Conservation (phyloP, 176 grass and related monocot species). For the Rhipidocladum racemiflorum region DNA sequence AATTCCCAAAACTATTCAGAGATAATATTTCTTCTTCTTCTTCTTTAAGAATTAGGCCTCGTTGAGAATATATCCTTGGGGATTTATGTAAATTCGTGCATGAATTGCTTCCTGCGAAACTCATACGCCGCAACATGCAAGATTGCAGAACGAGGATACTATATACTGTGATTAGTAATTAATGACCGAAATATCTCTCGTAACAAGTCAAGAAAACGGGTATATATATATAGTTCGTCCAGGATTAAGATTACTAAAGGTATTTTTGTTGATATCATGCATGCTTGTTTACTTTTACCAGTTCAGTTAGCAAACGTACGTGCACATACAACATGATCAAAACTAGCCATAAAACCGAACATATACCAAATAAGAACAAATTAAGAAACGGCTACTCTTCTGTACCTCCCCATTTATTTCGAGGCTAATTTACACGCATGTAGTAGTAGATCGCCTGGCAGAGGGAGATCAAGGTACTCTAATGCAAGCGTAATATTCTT, state of each 20-base stretch:
- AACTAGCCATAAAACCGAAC: background rate
- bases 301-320: background rate
- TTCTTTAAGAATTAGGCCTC: too few relatives aligned
- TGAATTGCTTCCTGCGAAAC: too few relatives aligned
- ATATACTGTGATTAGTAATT: too few relatives aligned
- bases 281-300: background rate
- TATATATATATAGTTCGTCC: too few relatives aligned
- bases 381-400: background rate
- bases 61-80: too few relatives aligned
- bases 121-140: too few relatives aligned
- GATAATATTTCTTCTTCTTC: too few relatives aligned
- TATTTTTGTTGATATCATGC: background rate
- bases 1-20: too few relatives aligned
- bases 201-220: background rate
- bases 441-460: background rate
- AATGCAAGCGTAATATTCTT: background rate
- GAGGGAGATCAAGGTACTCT: background rate
- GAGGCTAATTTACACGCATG: conserved; percentile 7
- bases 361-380: background rate
- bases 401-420: background rate
- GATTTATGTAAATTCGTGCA: too few relatives aligned
- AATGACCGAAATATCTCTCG: background rate
- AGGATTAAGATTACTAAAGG: background rate
- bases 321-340: background rate
- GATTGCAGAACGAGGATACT: too few relatives aligned